phyloP scores from a whole-genome alignment of 768 basidiomycete genomes.

The Boletus subcaerulescens region DNA sequence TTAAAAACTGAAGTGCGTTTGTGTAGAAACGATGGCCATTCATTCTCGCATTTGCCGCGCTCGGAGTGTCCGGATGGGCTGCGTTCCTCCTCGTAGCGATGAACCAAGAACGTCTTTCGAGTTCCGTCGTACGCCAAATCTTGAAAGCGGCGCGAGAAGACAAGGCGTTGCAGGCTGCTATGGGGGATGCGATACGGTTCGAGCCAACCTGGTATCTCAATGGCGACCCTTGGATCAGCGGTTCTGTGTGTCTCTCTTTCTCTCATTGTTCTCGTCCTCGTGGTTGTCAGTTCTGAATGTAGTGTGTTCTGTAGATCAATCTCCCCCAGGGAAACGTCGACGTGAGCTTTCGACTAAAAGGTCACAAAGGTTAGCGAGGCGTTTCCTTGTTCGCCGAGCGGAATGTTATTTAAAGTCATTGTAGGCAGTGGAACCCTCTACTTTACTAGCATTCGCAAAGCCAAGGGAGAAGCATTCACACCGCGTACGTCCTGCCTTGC shows the following conservation, averaged over 20 bases:
- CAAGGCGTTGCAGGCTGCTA: constrained; percentile 43
- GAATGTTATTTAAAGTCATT: not conserved
- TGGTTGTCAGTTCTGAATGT: not conserved
- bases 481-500: constrained; percentile 42
- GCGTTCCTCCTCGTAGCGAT: constrained; percentile 66
- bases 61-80: constrained; percentile 63
- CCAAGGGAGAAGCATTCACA: constrained; percentile 66
- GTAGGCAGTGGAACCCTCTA: constrained; percentile 74
- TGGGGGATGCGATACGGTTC: constrained; percentile 56
- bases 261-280: not conserved
- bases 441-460: constrained; percentile 79
- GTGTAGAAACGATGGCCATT: constrained; percentile 53
- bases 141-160: constrained; percentile 57
- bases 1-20: not conserved
- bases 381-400: not conserved
- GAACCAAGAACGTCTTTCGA: constrained; percentile 76
- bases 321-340: constrained; percentile 76
- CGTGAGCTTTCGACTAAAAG: constrained; percentile 71
- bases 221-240: constrained; percentile 69
- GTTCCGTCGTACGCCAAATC: constrained; percentile 68
- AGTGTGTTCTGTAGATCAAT: constrained; percentile 49
- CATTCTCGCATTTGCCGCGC: constrained; percentile 43
- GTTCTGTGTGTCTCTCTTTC: constrained; percentile 54
- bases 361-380: constrained; percentile 53
- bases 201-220: constrained; percentile 55